Conservation (phyloP, 768 basidiomycete genomes). For the Dioszegia hungarica region DNA sequence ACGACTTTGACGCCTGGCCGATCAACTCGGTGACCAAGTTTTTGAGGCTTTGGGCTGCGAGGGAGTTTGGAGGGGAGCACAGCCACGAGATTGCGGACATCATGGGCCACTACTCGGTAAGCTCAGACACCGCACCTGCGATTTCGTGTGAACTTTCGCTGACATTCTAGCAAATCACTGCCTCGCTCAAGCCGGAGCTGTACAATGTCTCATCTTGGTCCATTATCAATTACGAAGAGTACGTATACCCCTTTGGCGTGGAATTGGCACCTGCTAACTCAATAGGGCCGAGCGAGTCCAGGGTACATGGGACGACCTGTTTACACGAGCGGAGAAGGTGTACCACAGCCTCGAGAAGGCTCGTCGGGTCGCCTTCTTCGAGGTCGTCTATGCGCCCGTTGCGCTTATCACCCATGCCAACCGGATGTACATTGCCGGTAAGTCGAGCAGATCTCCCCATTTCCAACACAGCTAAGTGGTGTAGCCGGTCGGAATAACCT, state of each 20-base stretch:
- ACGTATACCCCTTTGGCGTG: slow-evolving; percentile 31
- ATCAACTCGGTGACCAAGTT: slow-evolving; percentile 57
- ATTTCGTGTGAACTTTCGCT: neutral
- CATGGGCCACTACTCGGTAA: slow-evolving; percentile 48
- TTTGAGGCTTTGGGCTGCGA: slow-evolving; percentile 59
- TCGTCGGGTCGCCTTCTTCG: slow-evolving; percentile 62
- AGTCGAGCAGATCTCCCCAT: no score
- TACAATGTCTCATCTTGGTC: slow-evolving; percentile 62
- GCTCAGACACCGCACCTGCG: neutral
- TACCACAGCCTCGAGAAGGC: slow-evolving; percentile 56
- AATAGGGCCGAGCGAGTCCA: slow-evolving; percentile 60
- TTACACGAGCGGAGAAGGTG: slow-evolving; percentile 55
- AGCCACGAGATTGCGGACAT: slow-evolving; percentile 55
- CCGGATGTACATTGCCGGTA: slow-evolving; percentile 58
- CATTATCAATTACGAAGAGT: slow-evolving; percentile 66
- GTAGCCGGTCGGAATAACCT: slow-evolving; percentile 57
- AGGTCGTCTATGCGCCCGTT: slow-evolving; percentile 54
- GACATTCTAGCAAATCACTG: slow-evolving; percentile 52
- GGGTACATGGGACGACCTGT: slow-evolving; percentile 55
- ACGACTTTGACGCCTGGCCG: slow-evolving; percentile 59
- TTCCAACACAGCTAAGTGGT: neutral
- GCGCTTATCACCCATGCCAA: slow-evolving; percentile 59
- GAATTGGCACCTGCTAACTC: neutral
- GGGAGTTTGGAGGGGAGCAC: slow-evolving; percentile 59
- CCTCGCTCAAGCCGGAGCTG: slow-evolving; percentile 64